Conservation (phyloP, 179 eudicot species). For the Spergularia azorica region DNA sequence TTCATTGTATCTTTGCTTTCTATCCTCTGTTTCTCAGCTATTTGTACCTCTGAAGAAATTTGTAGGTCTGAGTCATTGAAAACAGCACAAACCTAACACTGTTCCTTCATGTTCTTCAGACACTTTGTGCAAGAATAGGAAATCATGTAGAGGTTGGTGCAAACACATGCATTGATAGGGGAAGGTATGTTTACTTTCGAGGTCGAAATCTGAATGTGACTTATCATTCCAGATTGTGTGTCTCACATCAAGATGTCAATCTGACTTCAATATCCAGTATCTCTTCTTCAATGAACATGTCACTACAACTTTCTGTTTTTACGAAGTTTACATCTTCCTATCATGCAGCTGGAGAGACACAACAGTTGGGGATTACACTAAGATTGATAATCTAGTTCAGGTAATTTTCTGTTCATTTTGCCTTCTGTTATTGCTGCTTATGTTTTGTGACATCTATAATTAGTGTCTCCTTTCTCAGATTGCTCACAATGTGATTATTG, state of each 20-base stretch:
- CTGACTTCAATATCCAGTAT: background rate
- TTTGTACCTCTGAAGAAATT: background rate
- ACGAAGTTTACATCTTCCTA: background rate
- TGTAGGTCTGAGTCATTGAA: background rate
- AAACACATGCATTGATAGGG: constrained; percentile 92
- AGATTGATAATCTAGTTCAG: constrained; percentile 96
- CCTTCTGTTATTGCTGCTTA: constrained; percentile 17
- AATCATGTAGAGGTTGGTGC: constrained; percentile 94
- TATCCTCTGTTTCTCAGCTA: background rate
- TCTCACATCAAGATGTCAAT: background rate
- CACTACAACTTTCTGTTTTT: background rate
- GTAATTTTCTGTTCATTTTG: constrained; percentile 41
- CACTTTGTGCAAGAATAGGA: constrained; percentile 66
- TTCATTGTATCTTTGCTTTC: background rate
- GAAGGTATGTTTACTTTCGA: constrained; percentile 62
- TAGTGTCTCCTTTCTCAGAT: constrained; percentile 51
- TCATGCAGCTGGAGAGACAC: constrained; percentile 94
- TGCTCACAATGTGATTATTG: constrained; percentile 85
- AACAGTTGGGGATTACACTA: constrained; percentile 69
- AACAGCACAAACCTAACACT: background rate
- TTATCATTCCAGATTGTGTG: background rate
- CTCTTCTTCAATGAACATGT: background rate
- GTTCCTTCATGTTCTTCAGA: constrained; percentile 34
- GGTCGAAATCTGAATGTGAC: background rate
- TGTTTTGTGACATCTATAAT: background rate